Conservation (phyloP, 768 basidiomycete genomes). For the Amanita pallidorosea region DNA sequence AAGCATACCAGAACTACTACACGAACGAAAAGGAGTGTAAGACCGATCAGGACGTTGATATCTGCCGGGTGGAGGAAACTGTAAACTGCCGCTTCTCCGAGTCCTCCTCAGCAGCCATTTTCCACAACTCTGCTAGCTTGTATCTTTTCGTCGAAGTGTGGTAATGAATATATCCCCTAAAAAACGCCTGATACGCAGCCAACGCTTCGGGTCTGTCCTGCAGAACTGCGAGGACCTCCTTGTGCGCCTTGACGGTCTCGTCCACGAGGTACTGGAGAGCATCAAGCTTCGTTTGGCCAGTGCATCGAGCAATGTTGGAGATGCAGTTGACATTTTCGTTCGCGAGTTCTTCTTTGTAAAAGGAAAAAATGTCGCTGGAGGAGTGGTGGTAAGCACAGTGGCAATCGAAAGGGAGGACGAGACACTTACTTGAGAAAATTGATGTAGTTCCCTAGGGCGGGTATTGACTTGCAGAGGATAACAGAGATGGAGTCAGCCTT, state of each 20-base stretch:
- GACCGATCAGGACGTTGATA: too few relatives aligned
- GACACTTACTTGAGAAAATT: constrained; percentile 1
- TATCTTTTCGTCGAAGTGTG: neutral
- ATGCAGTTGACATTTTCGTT: constrained; percentile 1
- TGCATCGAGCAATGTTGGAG: constrained; percentile 3
- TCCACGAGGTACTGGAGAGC: neutral
- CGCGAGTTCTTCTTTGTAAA: constrained; percentile 3
- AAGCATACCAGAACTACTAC: too few relatives aligned
- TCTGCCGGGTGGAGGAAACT: too few relatives aligned
- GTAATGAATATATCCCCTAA: neutral
- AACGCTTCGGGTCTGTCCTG: neutral
- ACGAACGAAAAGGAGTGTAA: too few relatives aligned
- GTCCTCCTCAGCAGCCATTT: neutral
- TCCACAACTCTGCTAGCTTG: neutral
- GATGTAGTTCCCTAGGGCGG: neutral
- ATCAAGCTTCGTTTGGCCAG: neutral
- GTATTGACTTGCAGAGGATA: too few relatives aligned
- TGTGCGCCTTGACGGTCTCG: neutral
- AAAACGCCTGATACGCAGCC: neutral
- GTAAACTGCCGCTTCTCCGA: neutral
- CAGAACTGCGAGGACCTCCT: neutral
- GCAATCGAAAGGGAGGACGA: too few relatives aligned
- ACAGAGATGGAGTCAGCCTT: too few relatives aligned
- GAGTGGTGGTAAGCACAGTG: too few relatives aligned
- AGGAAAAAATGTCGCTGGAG: constrained; percentile 2